These are phyloP conservation scores for Yamadazyma takamatsuzukensis DNA, from an alignment of 805 yeast species.

Conservation along the genomic window DNA sequence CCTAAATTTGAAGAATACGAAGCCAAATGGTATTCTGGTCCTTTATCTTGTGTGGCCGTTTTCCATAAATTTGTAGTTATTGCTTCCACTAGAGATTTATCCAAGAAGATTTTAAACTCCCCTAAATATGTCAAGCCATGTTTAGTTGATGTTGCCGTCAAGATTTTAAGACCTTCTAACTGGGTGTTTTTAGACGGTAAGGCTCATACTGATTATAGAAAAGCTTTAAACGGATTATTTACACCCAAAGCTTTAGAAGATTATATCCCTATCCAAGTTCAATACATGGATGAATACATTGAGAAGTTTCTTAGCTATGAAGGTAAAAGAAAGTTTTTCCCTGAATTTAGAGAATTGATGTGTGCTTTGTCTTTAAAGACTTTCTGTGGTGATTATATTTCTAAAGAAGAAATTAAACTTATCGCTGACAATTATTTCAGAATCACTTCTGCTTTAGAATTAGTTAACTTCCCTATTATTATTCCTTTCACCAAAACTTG, in stretches of 20 bases:
- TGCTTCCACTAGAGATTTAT: constrained; percentile 82
- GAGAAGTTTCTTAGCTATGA: constrained; percentile 60
- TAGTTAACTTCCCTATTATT: constrained; percentile 96
- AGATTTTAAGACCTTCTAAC: constrained; percentile 89
- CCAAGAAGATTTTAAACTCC: constrained; percentile 80
- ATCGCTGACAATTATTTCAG: constrained; percentile 90
- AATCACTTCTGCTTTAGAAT: constrained; percentile 93
- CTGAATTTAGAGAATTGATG: constrained; percentile 90
- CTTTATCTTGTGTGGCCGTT: constrained; percentile 92
- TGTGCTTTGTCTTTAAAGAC: constrained; percentile 92
- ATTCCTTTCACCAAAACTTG: constrained; percentile 95
- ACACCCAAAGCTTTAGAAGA: constrained; percentile 76
- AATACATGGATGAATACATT: constrained; percentile 78
- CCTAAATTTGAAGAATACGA: constrained; percentile 93
- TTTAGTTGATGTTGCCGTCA: constrained; percentile 95
- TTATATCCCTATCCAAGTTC: constrained; percentile 83
- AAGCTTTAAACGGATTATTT: constrained; percentile 84
- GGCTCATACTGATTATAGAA: constrained; percentile 90
- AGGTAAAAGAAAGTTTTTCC: constrained; percentile 78
- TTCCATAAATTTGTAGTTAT: constrained; percentile 97
- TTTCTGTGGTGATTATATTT: constrained; percentile 93
- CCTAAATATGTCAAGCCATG: constrained; percentile 93
- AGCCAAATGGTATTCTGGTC: constrained; percentile 94
- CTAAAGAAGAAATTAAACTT: constrained; percentile 82
- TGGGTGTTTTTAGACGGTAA: constrained; percentile 98